Percentiles rank a stretch among this genome's conserved stretches.
Conservation (phyloP, 805 yeast genomes). For the Ogataea allantospora region DNA sequence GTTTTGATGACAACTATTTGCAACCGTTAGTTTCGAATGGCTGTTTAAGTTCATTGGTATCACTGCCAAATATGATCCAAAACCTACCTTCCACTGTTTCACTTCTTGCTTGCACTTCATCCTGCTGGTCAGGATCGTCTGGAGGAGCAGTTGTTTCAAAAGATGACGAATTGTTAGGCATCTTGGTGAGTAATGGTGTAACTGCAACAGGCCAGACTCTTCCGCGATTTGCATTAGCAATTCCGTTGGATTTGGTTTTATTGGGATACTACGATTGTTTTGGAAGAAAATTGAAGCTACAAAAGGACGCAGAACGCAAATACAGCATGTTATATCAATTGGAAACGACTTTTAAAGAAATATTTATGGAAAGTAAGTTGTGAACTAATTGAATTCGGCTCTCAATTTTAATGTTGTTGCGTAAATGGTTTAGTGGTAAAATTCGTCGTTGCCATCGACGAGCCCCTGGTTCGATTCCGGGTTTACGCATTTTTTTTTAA, state of each 20-base stretch:
- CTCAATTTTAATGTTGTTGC: no score
- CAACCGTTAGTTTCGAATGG: conserved; percentile 39
- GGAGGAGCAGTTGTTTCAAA: conserved; percentile 43
- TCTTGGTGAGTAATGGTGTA: conserved; percentile 43
- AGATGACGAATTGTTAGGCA: conserved; percentile 33
- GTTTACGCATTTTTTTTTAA: conserved; percentile 22
- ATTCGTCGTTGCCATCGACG: conserved; percentile 31
- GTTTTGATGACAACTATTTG: conserved; percentile 21
- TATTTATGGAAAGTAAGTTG: conserved; percentile 16
- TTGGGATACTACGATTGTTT: conserved; percentile 24
- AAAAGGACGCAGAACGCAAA: conserved; percentile 5
- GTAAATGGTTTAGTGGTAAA: conserved; percentile 31
- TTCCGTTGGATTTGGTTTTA: conserved; percentile 20
- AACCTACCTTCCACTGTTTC: conserved; percentile 8
- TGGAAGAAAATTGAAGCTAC: conserved; percentile 9
- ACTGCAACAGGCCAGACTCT: conserved; percentile 23
- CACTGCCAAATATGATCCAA: conserved; percentile 9
- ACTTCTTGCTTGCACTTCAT: conserved; percentile 38
- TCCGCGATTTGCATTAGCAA: conserved; percentile 17
- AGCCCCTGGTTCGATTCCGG: conserved; percentile 33
- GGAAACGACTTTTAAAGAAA: conserved; percentile 16
- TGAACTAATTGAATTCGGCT: neutral
- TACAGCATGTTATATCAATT: conserved; percentile 12
- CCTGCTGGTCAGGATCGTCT: conserved; percentile 52
- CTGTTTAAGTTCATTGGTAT: conserved; percentile 24